These are phyloP conservation scores for Psilocybe tampanensis DNA, from an alignment of 768 basidiomycete species.

Conservation along the genomic window DNA sequence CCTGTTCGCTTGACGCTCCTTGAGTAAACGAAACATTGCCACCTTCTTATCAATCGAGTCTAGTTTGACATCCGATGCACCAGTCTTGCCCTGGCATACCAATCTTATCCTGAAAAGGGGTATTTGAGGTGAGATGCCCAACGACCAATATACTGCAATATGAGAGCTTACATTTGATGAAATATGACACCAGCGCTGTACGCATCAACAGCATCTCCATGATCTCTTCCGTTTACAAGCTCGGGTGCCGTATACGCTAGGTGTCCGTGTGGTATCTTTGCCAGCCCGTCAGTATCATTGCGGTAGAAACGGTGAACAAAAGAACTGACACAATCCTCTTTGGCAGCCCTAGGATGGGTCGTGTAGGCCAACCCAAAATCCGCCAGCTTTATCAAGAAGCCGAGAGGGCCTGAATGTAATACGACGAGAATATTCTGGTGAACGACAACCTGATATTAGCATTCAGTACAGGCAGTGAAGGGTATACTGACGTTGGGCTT, in stretches of 20 bases:
- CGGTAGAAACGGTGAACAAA: too few species aligned
- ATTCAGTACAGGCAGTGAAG: background rate
- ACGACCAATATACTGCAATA: too few species aligned
- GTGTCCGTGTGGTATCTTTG: background rate
- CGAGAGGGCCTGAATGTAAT: too few species aligned
- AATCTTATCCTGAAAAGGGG: too few species aligned
- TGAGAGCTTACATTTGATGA: background rate
- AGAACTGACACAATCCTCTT: background rate
- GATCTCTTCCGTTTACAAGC: background rate
- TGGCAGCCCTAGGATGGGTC: background rate
- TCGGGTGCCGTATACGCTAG: background rate
- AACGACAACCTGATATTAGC: background rate
- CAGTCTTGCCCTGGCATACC: too few species aligned
- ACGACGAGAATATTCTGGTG: background rate
- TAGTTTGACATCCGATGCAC: too few species aligned
- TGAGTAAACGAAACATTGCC: too few species aligned
- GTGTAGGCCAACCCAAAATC: background rate
- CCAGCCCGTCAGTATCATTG: too few species aligned
- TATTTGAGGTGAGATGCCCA: too few species aligned
- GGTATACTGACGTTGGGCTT: background rate
- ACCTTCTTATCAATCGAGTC: too few species aligned
- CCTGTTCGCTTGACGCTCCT: too few species aligned
- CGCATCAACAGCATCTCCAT: background rate
- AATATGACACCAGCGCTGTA: background rate
- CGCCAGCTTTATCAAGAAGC: background rate